Evolutionary conservation across 1,139 yeast species (phyloP).

Genomic region (Zhuliangozyma blackwelliae): DNA sequence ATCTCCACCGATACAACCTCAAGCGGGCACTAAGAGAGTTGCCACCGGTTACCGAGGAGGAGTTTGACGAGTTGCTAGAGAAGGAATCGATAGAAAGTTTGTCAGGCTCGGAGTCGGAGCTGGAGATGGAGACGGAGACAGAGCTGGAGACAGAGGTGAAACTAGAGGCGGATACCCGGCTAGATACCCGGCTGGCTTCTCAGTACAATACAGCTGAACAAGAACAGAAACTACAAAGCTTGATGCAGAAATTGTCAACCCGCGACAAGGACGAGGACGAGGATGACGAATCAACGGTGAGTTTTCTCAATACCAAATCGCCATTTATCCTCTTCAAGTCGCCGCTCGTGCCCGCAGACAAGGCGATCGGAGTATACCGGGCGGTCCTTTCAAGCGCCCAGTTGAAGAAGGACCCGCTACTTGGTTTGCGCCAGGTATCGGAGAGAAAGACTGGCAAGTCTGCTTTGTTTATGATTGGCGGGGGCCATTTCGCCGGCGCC

Average conservation of each 20-base stretch:
- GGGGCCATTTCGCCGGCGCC: constrained; percentile 98
- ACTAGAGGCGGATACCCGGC: constrained; percentile 8
- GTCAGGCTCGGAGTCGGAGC: constrained; percentile 48
- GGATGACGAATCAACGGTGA: constrained; percentile 32
- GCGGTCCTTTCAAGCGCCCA: constrained; percentile 46
- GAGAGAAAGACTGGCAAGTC: constrained; percentile 30
- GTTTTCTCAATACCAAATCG: constrained; percentile 60
- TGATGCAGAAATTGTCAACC: constrained; percentile 28
- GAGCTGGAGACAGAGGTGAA: constrained; percentile 2
- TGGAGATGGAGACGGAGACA: constrained; percentile 16
- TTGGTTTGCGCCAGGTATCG: constrained; percentile 34
- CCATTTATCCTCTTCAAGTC: constrained; percentile 59
- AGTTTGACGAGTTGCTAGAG: constrained; percentile 56
- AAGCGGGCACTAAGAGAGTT: constrained; percentile 49
- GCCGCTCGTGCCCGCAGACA: constrained; percentile 33
- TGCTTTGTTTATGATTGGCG: constrained; percentile 90
- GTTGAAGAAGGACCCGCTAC: constrained; percentile 34
- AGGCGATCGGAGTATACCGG: constrained; percentile 69
- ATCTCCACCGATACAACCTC: constrained; percentile 57
- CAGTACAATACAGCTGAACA: constrained; percentile 14
- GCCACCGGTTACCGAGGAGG: constrained; percentile 48
- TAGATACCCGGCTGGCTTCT: too few species aligned
- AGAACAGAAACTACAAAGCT: constrained; percentile 24
- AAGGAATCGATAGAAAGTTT: constrained; percentile 52
- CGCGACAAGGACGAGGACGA: constrained; percentile 6